Conservation (phyloP, 495 filamentous ascomycete genomes). For the Pseudevernia furfuracea region DNA sequence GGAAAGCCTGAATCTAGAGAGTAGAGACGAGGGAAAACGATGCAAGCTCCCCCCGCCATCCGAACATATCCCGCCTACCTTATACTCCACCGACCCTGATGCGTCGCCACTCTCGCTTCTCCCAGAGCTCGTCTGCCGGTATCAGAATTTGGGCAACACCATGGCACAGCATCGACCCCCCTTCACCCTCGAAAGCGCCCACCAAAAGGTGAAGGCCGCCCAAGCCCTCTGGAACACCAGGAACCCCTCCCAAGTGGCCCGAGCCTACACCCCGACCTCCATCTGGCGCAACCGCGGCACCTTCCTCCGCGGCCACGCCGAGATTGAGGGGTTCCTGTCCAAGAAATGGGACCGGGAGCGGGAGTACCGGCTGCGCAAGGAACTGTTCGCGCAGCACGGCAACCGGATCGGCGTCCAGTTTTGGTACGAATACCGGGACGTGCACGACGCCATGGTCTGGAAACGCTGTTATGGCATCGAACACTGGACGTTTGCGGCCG, state of each 20-base stretch:
- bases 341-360: constrained; percentile 71
- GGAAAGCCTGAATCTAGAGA: neutral
- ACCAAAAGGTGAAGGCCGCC: constrained; percentile 73
- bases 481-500: constrained; percentile 81
- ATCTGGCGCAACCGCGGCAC: constrained; percentile 76
- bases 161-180: constrained; percentile 63
- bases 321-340: constrained; percentile 63
- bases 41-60: neutral
- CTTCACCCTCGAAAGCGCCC: constrained; percentile 67
- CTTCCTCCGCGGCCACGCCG: constrained; percentile 62
- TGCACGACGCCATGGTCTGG: constrained; percentile 61
- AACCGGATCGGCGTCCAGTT: constrained; percentile 81
- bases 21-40: neutral
- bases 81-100: neutral
- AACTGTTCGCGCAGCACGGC: constrained; percentile 64
- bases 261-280: constrained; percentile 66
- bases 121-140: neutral
- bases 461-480: constrained; percentile 86
- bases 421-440: constrained; percentile 84
- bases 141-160: neutral
- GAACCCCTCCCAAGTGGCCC: constrained; percentile 55
- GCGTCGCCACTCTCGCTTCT: neutral
- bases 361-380: constrained; percentile 73
- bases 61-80: neutral
- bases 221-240: constrained; percentile 82